phyloP scores from a whole-genome alignment of 495 filamentous ascomycete species.

The Geoglossum glabrum region DNA sequence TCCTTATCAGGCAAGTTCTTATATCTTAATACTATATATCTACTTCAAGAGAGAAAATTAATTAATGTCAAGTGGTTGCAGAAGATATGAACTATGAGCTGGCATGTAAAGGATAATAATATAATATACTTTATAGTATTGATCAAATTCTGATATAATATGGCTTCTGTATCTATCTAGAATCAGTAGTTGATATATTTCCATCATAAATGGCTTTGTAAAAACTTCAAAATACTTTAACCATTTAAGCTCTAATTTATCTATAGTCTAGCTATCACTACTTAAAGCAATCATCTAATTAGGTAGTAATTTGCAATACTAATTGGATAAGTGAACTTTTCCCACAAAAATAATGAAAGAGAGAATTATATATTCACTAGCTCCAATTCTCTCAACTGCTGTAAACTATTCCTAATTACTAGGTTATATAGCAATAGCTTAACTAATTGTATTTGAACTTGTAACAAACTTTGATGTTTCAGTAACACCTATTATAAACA shows the following conservation, averaged over 20 bases:
- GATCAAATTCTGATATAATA: too few relatives aligned
- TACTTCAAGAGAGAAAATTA: slow-evolving; percentile 8
- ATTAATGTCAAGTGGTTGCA: too few relatives aligned
- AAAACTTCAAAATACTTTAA: slow-evolving; percentile 11
- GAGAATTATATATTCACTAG: slow-evolving; percentile 8
- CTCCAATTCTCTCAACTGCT: slow-evolving; percentile 11
- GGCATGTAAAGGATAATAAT: too few relatives aligned
- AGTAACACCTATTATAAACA: slow-evolving; percentile 12
- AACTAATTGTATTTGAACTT: slow-evolving; percentile 8
- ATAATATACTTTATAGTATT: too few relatives aligned
- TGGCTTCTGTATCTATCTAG: too few relatives aligned
- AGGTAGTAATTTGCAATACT: slow-evolving; percentile 9
- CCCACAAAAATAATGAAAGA: slow-evolving; percentile 13
- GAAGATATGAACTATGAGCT: too few relatives aligned
- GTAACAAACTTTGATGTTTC: slow-evolving; percentile 11
- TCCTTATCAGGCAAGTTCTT: slow-evolving; percentile 1
- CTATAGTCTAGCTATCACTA: slow-evolving; percentile 14
- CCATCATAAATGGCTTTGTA: slow-evolving; percentile 10
- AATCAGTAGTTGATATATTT: slow-evolving; percentile 5
- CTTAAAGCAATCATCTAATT: slow-evolving; percentile 7
- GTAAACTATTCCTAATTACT: slow-evolving; percentile 11
- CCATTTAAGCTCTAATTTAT: slow-evolving; percentile 12
- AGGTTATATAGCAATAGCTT: not conserved
- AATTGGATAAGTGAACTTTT: slow-evolving; percentile 9
- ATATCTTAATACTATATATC: slow-evolving; percentile 9